These are phyloP conservation scores for Aspergillus sp. DNA, from an alignment of 2,329 filamentous ascomycete species.

Conservation along the genomic window DNA sequence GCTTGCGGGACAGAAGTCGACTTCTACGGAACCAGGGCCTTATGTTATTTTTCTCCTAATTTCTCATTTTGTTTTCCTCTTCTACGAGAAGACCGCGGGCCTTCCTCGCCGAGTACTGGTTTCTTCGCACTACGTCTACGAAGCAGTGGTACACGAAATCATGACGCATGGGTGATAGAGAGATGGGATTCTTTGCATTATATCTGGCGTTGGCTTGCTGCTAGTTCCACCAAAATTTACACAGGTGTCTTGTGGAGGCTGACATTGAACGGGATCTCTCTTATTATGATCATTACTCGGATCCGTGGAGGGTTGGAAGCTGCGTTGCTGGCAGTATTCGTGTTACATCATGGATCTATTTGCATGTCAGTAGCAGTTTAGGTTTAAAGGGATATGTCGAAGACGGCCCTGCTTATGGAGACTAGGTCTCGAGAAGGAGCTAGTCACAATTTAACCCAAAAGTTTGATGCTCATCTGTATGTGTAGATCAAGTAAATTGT, in stretches of 20 bases:
- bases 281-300: conserved; percentile 32
- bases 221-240: conserved; percentile 33
- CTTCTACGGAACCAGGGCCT: conserved; percentile 1
- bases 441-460: conserved; percentile 22
- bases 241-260: conserved; percentile 33
- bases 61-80: conserved; percentile 6
- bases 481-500: not conserved
- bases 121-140: conserved; percentile 20
- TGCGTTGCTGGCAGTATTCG: conserved; percentile 36
- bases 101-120: conserved; percentile 27
- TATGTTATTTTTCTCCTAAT: not conserved
- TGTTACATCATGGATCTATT: conserved; percentile 25
- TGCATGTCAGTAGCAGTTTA: conserved; percentile 25
- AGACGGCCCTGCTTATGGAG: conserved; percentile 25
- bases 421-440: conserved; percentile 31
- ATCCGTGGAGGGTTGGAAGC: conserved; percentile 37
- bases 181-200: conserved; percentile 42
- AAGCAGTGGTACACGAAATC: conserved; percentile 21
- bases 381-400: conserved; percentile 22
- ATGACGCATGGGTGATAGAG: conserved; percentile 28
- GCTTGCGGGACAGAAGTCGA: conserved; percentile 13
- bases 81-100: conserved; percentile 16
- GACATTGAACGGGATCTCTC: conserved; percentile 28
- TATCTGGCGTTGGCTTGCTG: conserved; percentile 44
- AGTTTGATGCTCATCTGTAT: conserved; percentile 19